These are phyloP conservation scores for Hypseocharis bilobata DNA, from an alignment of 441 rosid species.

Conservation along the genomic window DNA sequence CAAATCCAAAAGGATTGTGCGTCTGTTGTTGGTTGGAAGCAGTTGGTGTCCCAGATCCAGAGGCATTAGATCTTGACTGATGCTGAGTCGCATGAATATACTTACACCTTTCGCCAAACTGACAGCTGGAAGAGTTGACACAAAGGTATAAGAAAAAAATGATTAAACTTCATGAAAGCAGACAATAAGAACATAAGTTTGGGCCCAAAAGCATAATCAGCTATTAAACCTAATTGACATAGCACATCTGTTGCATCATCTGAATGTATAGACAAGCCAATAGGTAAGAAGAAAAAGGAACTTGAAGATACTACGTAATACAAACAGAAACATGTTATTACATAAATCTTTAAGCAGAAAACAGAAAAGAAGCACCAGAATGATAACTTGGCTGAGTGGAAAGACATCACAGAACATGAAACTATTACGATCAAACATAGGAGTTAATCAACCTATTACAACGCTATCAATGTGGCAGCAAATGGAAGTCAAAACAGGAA, in stretches of 20 bases:
- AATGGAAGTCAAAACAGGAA: background rate
- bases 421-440: too few species aligned
- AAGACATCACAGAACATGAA: background rate
- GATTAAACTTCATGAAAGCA: background rate
- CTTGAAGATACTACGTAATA: too few species aligned
- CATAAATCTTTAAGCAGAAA: too few species aligned
- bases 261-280: too few species aligned
- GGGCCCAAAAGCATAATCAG: too few species aligned
- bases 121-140: slow-evolving; percentile 50
- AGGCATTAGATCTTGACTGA: slow-evolving; percentile 35
- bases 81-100: slow-evolving; percentile 55
- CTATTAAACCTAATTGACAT: too few species aligned
- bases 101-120: slow-evolving; percentile 64
- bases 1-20: slow-evolving; percentile 75
- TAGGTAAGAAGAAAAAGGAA: too few species aligned
- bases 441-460: background rate
- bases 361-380: too few species aligned
- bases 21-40: slow-evolving; percentile 31
- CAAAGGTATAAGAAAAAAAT: background rate
- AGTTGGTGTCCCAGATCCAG: slow-evolving; percentile 45
- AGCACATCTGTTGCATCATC: too few species aligned
- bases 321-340: too few species aligned
- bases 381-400: background rate
- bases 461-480: background rate
- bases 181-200: background rate